Evolutionary conservation across 306 rosid species (phyloP).

Genomic region (Casuarina cunninghamiana): DNA sequence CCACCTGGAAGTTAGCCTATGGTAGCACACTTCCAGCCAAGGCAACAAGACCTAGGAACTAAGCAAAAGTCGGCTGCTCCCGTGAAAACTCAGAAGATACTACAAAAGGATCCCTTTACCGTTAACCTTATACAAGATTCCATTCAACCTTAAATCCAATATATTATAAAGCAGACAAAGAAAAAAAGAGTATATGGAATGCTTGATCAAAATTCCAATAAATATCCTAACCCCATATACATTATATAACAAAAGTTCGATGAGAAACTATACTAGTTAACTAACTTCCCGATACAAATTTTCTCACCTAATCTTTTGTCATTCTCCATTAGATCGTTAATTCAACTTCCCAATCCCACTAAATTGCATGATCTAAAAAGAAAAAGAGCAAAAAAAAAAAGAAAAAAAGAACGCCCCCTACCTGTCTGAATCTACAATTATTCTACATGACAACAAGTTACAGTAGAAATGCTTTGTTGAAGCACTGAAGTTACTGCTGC

Average conservation of each 20-base stretch:
- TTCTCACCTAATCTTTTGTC: conserved; percentile 10
- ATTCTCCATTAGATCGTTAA: conserved; percentile 26
- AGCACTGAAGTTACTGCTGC: conserved; percentile 31
- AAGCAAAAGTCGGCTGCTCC: background rate
- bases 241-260: conserved; percentile 13
- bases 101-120: background rate
- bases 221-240: conserved; percentile 22
- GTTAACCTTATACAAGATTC: background rate
- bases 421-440: conserved; percentile 20
- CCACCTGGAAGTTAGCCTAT: background rate
- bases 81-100: background rate
- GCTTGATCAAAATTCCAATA: background rate
- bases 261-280: conserved; percentile 12
- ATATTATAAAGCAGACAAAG: background rate
- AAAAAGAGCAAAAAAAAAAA: background rate
- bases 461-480: conserved; percentile 15
- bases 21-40: background rate
- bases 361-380: conserved; percentile 24
- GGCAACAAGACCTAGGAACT: background rate
- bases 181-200: background rate
- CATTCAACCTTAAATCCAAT: background rate
- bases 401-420: conserved; percentile 35
- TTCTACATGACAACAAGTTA: conserved; percentile 39
- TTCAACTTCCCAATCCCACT: conserved; percentile 34
- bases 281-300: conserved; percentile 18